A percentile compares a stretch with the other conserved stretches of the same genome.
Evolutionary conservation across 441 rosid genomes (phyloP).

Genomic region (Melastoma candidum): DNA sequence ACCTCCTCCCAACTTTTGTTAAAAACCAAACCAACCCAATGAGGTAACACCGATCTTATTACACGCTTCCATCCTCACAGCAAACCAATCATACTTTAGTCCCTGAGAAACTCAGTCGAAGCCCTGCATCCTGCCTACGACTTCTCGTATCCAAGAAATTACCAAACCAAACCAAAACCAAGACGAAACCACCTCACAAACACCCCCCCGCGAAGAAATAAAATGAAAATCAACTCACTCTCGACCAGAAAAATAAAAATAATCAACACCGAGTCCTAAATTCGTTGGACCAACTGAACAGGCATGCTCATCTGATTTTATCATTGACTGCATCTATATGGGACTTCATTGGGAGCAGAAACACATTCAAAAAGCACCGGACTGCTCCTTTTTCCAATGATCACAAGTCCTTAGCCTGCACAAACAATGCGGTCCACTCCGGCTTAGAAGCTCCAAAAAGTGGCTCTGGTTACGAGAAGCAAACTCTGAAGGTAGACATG

Average conservation of each 20-base stretch:
- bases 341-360: conserved; percentile 41
- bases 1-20: no score
- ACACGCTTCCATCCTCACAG: no score
- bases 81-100: no score
- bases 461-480: no score
- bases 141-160: neutral
- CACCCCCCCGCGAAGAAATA: conserved; percentile 24
- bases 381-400: conserved; percentile 50
- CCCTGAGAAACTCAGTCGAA: neutral
- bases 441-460: conserved; percentile 6
- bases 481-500: no score
- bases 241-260: conserved; percentile 19
- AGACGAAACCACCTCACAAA: conserved; percentile 33
- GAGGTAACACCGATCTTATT: no score
- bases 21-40: no score
- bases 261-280: neutral
- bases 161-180: conserved; percentile 7
- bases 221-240: conserved; percentile 30
- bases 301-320: conserved; percentile 3
- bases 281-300: neutral
- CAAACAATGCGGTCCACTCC: conserved; percentile 9
- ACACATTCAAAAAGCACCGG: conserved; percentile 80
- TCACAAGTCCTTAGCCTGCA: conserved; percentile 27
- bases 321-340: no score
- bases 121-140: no score